These are phyloP conservation scores for Mycena crocata DNA, from an alignment of 768 basidiomycete genomes.

Conservation along the genomic window DNA sequence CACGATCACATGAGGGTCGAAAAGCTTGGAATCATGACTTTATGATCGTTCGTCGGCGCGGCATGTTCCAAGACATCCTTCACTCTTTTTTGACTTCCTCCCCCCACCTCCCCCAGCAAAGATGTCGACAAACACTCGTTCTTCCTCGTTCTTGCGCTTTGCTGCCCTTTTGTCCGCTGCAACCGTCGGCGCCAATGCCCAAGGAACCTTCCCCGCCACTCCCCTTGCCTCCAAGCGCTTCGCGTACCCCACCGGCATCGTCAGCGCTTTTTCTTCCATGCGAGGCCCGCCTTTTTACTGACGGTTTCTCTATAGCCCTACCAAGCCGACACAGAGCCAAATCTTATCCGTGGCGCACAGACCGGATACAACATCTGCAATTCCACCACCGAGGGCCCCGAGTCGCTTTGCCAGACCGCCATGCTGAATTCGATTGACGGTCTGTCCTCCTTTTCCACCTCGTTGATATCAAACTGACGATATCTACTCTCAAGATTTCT, in stretches of 20 bases:
- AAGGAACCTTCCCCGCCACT: constrained; percentile 54
- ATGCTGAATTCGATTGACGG: constrained; percentile 65
- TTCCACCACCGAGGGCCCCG: constrained; percentile 64
- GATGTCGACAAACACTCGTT: constrained; percentile 62
- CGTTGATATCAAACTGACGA: constrained; percentile 25
- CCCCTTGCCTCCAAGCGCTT: constrained; percentile 61
- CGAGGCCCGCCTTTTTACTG: neutral
- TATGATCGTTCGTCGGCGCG: too few relatives aligned
- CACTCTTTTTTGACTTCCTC: too few relatives aligned
- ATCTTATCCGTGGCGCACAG: constrained; percentile 61
- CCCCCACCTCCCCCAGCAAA: too few relatives aligned
- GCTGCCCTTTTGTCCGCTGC: constrained; percentile 41
- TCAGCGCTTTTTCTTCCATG: constrained; percentile 34
- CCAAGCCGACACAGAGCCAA: constrained; percentile 31
- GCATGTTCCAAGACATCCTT: too few relatives aligned
- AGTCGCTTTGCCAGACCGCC: constrained; percentile 69
- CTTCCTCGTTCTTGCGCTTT: constrained; percentile 46
- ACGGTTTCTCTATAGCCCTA: constrained; percentile 24
- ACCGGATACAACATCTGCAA: constrained; percentile 72
- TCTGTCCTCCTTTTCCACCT: constrained; percentile 31
- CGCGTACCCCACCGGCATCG: constrained; percentile 56
- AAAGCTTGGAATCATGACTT: too few relatives aligned
- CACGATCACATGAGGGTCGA: too few relatives aligned
- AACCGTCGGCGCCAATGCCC: constrained; percentile 40
- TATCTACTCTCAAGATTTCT: constrained; percentile 68